Evolutionary conservation across 75 land plant genomes (phyloP).

Genomic region (Cupressus sempervirens): DNA sequence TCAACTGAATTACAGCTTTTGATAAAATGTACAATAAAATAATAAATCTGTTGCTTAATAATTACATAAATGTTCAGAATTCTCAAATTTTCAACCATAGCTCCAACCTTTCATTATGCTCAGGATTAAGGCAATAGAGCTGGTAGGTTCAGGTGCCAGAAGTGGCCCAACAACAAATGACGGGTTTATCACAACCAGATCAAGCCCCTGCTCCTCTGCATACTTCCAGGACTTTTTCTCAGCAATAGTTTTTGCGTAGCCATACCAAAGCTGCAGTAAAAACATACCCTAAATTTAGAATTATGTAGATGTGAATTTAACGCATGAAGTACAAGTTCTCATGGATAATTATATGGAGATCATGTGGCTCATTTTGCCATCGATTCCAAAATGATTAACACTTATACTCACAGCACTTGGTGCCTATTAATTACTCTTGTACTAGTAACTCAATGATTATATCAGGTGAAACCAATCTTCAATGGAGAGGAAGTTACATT

Average conservation of each 20-base stretch:
- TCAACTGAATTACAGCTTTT: too few relatives aligned
- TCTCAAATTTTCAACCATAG: neutral
- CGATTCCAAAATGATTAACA: neutral
- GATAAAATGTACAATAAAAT: too few relatives aligned
- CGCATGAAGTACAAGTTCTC: neutral
- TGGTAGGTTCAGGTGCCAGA: conserved; percentile 73
- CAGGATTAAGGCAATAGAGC: conserved; percentile 62
- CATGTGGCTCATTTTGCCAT: neutral
- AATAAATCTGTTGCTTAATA: too few relatives aligned
- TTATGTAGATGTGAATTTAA: neutral
- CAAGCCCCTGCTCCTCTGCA: too few relatives aligned
- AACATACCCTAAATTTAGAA: neutral
- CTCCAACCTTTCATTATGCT: conserved; percentile 52
- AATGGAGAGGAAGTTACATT: conserved; percentile 29
- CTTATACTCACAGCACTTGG: neutral
- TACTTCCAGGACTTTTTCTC: too few relatives aligned
- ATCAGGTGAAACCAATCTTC: neutral
- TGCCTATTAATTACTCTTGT: neutral
- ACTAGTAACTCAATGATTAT: neutral
- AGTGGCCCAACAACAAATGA: conserved; percentile 70
- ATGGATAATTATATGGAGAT: neutral
- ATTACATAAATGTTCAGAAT: too few relatives aligned
- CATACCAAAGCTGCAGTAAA: conserved; percentile 76
- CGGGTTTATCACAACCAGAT: too few relatives aligned
- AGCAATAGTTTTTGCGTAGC: conserved; percentile 11